A percentile compares a stretch with the other conserved stretches of the same genome.
phyloP scores from a whole-genome alignment of 306 rosid genomes.

The Lotus japonicus region DNA sequence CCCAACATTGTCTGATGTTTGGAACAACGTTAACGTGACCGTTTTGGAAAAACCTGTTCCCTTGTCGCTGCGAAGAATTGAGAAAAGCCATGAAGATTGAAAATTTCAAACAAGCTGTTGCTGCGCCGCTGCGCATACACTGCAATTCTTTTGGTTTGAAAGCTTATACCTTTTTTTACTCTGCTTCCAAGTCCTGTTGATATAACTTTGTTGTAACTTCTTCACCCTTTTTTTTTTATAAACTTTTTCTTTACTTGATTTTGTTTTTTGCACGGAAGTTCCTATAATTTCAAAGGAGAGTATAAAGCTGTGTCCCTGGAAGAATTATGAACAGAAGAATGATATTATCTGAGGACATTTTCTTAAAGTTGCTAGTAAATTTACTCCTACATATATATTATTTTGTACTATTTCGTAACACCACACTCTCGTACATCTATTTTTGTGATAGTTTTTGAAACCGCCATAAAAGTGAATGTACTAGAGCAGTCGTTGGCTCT shows the following conservation, averaged over 20 bases:
- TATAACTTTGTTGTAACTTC: not conserved
- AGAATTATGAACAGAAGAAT: not conserved
- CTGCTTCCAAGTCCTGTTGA: not conserved
- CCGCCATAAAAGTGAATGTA: no score
- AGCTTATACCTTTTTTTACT: not conserved
- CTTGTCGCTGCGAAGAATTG: conserved; percentile 44
- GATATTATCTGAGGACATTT: not conserved
- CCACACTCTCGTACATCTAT: no score
- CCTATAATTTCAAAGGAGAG: not conserved
- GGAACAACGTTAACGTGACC: conserved; percentile 78
- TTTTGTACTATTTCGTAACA: no score
- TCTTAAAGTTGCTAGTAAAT: no score
- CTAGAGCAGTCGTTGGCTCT: no score
- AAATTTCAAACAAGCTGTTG: not conserved
- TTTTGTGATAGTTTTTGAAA: no score
- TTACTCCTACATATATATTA: not conserved
- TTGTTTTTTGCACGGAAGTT: not conserved
- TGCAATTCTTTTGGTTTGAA: conserved; percentile 14
- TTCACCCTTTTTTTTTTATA: not conserved
- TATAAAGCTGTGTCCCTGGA: not conserved
- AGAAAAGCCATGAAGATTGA: conserved; percentile 40
- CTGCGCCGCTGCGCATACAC: not conserved
- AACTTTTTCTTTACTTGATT: not conserved
- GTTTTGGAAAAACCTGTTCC: conserved; percentile 63
- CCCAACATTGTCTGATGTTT: conserved; percentile 61